Evolutionary conservation across 2,329 filamentous ascomycete species (phyloP).

Genomic region (Emergomyces africanus): DNA sequence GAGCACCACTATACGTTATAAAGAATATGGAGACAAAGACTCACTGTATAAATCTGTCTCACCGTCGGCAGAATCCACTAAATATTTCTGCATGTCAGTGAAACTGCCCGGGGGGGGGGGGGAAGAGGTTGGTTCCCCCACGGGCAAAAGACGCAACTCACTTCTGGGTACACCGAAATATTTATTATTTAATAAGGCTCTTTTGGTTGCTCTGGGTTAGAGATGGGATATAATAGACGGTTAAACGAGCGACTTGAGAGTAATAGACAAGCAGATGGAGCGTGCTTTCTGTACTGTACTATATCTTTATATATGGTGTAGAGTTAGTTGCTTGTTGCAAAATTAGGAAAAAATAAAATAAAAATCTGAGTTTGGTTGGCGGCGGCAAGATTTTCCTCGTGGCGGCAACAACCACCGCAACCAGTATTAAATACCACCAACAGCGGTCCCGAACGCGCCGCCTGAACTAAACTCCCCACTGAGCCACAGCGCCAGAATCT

Average conservation of each 20-base stretch:
- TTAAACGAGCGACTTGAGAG: not conserved
- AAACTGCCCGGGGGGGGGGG: not conserved
- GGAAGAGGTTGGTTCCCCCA: not conserved
- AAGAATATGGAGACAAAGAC: constrained; percentile 32
- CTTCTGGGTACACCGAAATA: not conserved
- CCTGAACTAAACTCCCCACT: not conserved
- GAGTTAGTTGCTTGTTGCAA: not conserved
- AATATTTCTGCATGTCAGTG: not conserved
- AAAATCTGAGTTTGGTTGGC: constrained; percentile 1
- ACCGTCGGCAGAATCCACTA: constrained; percentile 24
- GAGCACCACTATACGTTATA: not conserved
- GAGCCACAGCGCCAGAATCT: not conserved
- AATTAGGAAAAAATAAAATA: not conserved
- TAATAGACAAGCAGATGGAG: not conserved
- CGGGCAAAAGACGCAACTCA: not conserved
- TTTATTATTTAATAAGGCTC: no score
- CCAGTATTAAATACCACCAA: not conserved
- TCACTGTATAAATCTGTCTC: constrained; percentile 52
- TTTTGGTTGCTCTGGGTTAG: not conserved
- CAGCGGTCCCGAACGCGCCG: not conserved
- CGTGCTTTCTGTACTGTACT: not conserved
- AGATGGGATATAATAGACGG: not conserved
- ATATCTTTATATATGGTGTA: not conserved
- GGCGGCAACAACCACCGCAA: not conserved
- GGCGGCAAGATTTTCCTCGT: constrained; percentile 1